Percentiles rank a stretch among this genome's conserved stretches.
phyloP scores from a whole-genome alignment of 2,329 filamentous ascomycete genomes.

The Pezizomycotina sp. region DNA sequence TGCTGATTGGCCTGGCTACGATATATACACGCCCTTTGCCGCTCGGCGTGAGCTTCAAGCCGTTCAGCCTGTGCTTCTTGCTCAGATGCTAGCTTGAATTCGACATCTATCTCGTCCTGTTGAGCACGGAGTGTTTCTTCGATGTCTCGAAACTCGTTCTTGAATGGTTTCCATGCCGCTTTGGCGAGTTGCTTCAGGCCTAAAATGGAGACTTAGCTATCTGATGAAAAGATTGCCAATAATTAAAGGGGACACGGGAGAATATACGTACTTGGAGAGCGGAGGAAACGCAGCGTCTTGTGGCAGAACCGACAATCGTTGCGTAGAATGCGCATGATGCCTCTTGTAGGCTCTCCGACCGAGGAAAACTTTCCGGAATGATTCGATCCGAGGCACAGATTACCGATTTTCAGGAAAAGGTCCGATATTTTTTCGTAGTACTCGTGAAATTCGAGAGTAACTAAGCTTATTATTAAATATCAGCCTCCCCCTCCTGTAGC shows the following conservation, averaged over 20 bases:
- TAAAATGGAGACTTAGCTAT: too few species aligned
- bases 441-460: slow-evolving; percentile 27
- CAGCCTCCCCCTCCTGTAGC: not conserved
- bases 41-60: not conserved
- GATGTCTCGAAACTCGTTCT: slow-evolving; percentile 6
- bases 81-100: slow-evolving; percentile 4
- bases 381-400: slow-evolving; percentile 27
- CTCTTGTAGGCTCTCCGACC: slow-evolving; percentile 10
- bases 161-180: slow-evolving; percentile 11
- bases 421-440: slow-evolving; percentile 31
- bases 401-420: slow-evolving; percentile 28
- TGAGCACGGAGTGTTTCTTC: slow-evolving; percentile 6
- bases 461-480: slow-evolving; percentile 20
- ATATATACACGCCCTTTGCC: slow-evolving; percentile 1
- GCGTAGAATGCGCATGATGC: slow-evolving; percentile 12
- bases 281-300: slow-evolving; percentile 12
- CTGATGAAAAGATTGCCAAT: too few species aligned
- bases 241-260: too few species aligned
- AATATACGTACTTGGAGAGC: slow-evolving; percentile 4
- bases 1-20: not conserved
- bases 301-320: slow-evolving; percentile 9
- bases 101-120: not conserved
- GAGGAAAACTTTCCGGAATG: slow-evolving; percentile 9
- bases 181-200: slow-evolving; percentile 4
- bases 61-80: too few species aligned